A percentile compares a stretch with the other conserved stretches of the same genome.
Conservation (phyloP, 1,139 yeast genomes). For the Meyerozyma carpophila region DNA sequence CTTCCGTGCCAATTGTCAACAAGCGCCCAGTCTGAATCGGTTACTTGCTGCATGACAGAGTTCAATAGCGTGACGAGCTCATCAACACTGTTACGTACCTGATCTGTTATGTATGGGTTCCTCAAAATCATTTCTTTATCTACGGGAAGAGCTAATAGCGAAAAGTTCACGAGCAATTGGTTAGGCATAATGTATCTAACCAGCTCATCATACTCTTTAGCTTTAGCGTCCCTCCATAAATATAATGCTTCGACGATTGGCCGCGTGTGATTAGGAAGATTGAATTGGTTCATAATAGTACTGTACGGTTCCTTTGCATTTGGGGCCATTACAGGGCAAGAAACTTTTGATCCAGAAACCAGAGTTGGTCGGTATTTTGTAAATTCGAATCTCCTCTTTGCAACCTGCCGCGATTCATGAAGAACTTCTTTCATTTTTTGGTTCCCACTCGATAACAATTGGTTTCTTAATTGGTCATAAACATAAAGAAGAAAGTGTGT, state of each 20-base stretch:
- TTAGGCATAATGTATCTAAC: conserved; percentile 80
- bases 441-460: conserved; percentile 39
- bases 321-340: conserved; percentile 45
- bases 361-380: conserved; percentile 51
- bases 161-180: conserved; percentile 63
- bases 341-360: conserved; percentile 24
- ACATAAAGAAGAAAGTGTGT: conserved; percentile 86
- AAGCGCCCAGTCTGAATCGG: not conserved
- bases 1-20: not conserved
- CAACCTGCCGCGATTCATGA: conserved; percentile 73
- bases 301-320: conserved; percentile 53
- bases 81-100: conserved; percentile 52
- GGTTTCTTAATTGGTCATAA: conserved; percentile 68
- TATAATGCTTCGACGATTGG: conserved; percentile 58
- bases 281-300: conserved; percentile 58
- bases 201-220: conserved; percentile 79
- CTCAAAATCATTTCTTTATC: conserved; percentile 54
- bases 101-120: conserved; percentile 46
- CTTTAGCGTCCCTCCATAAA: conserved; percentile 78
- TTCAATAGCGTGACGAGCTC: conserved; percentile 44
- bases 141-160: conserved; percentile 49
- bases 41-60: not conserved
- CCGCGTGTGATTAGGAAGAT: conserved; percentile 51
- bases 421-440: conserved; percentile 59
- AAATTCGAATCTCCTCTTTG: conserved; percentile 77